Conservation (phyloP, 495 filamentous ascomycete genomes). For the Aspergillus saccharolyticus region DNA sequence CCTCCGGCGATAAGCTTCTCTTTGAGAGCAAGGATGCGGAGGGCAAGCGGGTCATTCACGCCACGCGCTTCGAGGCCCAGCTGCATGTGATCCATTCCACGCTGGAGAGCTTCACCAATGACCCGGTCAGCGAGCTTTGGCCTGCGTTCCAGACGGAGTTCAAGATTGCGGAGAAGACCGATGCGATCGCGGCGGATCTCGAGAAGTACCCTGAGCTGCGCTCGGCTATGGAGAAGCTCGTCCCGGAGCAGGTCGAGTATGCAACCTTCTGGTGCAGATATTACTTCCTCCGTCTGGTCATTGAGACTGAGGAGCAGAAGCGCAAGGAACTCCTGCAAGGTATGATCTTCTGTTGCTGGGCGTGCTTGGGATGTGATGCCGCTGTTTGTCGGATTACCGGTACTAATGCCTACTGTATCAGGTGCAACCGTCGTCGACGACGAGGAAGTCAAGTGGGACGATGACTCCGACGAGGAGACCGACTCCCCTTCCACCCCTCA, state of each 20-base stretch:
- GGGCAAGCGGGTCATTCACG: slow-evolving; percentile 86
- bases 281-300: slow-evolving; percentile 88
- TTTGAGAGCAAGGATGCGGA: slow-evolving; percentile 91
- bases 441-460: slow-evolving; percentile 83
- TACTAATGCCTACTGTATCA: too few species aligned
- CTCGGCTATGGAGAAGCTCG: slow-evolving; percentile 89
- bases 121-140: slow-evolving; percentile 72
- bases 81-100: slow-evolving; percentile 90
- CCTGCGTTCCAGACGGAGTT: slow-evolving; percentile 70
- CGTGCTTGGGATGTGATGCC: too few species aligned
- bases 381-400: too few species aligned
- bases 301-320: slow-evolving; percentile 92
- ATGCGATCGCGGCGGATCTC: slow-evolving; percentile 74
- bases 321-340: slow-evolving; percentile 88
- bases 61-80: slow-evolving; percentile 91
- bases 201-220: slow-evolving; percentile 86
- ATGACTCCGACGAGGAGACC: slow-evolving; percentile 65
- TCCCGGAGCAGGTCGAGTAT: slow-evolving; percentile 86
- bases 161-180: slow-evolving; percentile 77
- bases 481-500: slow-evolving; percentile 50
- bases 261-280: slow-evolving; percentile 89
- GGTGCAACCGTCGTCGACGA: slow-evolving; percentile 57
- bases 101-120: slow-evolving; percentile 76
- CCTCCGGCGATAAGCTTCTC: slow-evolving; percentile 49
- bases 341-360: slow-evolving; percentile 31